phyloP scores from a whole-genome alignment of 768 basidiomycete genomes.

The Tulasnella sp. region DNA sequence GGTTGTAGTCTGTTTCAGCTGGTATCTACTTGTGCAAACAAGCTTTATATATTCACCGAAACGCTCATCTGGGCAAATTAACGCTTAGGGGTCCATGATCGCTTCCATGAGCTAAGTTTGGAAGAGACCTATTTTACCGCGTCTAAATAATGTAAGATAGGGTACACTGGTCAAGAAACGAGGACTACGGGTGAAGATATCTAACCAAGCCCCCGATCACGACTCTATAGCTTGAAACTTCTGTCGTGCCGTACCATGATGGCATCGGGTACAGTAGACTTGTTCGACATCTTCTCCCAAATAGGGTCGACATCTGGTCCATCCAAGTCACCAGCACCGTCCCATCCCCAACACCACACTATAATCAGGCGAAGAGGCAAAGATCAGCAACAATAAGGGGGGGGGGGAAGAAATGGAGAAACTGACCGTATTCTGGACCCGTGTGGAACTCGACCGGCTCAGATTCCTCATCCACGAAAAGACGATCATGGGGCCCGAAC shows the following conservation, averaged over 20 bases:
- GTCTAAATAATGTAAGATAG: conserved; percentile 1
- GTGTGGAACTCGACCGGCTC: conserved; percentile 69
- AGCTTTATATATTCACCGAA: not conserved
- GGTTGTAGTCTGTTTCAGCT: too few species aligned
- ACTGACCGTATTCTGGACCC: conserved; percentile 84
- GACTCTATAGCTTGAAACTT: conserved; percentile 18
- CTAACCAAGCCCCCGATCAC: not conserved
- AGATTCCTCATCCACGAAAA: conserved; percentile 86
- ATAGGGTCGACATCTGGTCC: conserved; percentile 98
- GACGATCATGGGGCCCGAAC: conserved; percentile 95
- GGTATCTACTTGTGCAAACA: too few species aligned
- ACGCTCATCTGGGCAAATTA: not conserved
- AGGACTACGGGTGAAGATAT: not conserved
- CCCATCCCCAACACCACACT: conserved; percentile 99
- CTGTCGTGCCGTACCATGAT: conserved; percentile 72
- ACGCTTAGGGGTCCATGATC: not conserved
- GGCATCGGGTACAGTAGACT: conserved; percentile 51
- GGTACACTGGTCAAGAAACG: not conserved
- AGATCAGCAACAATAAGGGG: not conserved
- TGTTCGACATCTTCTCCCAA: conserved; percentile 78
- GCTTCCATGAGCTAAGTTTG: not conserved
- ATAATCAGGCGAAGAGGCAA: conserved; percentile 11
- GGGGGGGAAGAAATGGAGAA: not conserved
- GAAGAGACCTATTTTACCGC: not conserved
- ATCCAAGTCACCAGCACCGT: conserved; percentile 95